Evolutionary conservation across 1,284 basidiomycete species (phyloP).

Genomic region (Inonotus hispidus): DNA sequence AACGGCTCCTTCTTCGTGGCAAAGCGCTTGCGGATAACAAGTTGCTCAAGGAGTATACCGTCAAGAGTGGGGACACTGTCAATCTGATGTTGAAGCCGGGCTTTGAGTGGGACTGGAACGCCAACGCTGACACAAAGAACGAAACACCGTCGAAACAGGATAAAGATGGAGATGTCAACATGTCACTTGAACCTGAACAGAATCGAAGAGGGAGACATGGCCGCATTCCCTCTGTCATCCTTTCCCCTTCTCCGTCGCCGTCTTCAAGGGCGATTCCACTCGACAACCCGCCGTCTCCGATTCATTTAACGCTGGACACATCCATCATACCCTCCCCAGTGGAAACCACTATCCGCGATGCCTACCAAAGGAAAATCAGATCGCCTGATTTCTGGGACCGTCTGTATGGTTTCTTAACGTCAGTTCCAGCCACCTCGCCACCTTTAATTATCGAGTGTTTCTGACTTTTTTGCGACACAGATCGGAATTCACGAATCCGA

Average conservation of each 20-base stretch:
- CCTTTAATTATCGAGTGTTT: background rate
- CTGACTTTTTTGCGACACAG: slow-evolving; percentile 29
- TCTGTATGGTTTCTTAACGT: slow-evolving; percentile 61
- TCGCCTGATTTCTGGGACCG: slow-evolving; percentile 74
- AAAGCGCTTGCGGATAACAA: slow-evolving; percentile 86
- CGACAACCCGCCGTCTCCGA: slow-evolving; percentile 50
- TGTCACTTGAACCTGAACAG: slow-evolving; percentile 24
- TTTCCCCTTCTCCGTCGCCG: slow-evolving; percentile 63
- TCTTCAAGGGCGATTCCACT: slow-evolving; percentile 28
- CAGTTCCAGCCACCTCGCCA: background rate
- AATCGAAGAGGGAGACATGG: slow-evolving; percentile 37
- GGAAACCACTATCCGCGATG: slow-evolving; percentile 38
- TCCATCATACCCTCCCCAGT: slow-evolving; percentile 39
- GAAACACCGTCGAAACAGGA: slow-evolving; percentile 10
- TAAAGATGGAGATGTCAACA: slow-evolving; percentile 18
- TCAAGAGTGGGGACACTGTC: slow-evolving; percentile 74
- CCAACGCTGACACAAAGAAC: slow-evolving; percentile 21
- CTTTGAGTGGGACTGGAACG: slow-evolving; percentile 57
- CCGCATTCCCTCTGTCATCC: slow-evolving; percentile 67
- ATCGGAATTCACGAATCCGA: slow-evolving; percentile 46
- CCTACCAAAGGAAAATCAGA: slow-evolving; percentile 66
- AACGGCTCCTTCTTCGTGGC: slow-evolving; percentile 85
- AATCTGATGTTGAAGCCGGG: slow-evolving; percentile 83
- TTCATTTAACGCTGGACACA: slow-evolving; percentile 59
- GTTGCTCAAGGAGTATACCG: slow-evolving; percentile 81